Evolutionary conservation across 2,329 filamentous ascomycete genomes (phyloP).

Genomic region (Plectosphaerella plurivora): DNA sequence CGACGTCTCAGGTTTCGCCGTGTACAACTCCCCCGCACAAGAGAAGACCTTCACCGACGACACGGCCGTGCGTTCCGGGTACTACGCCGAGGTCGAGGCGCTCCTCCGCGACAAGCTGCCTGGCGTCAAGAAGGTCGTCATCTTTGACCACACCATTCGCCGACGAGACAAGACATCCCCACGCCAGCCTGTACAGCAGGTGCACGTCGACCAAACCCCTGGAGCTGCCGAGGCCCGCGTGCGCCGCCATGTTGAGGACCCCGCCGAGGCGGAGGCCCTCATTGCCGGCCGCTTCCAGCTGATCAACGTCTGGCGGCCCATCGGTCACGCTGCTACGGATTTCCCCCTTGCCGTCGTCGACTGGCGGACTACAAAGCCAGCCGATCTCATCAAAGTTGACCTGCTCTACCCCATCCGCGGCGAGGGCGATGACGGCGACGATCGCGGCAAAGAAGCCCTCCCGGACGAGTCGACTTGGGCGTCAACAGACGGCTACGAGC

Average conservation of each 20-base stretch:
- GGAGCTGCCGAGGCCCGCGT: constrained; percentile 57
- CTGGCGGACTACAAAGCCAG: constrained; percentile 53
- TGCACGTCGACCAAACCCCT: constrained; percentile 70
- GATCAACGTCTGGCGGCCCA: constrained; percentile 69
- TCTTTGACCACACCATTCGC: constrained; percentile 71
- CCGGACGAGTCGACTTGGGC: constrained; percentile 38
- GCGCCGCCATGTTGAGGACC: constrained; percentile 49
- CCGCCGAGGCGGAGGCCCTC: constrained; percentile 50
- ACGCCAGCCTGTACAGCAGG: constrained; percentile 62
- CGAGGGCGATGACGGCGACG: constrained; percentile 36
- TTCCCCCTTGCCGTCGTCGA: constrained; percentile 62
- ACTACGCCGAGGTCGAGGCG: constrained; percentile 59
- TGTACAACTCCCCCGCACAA: constrained; percentile 45
- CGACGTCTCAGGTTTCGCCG: constrained; percentile 54
- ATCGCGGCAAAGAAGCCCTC: constrained; percentile 53
- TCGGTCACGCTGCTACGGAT: constrained; percentile 56
- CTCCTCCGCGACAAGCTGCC: constrained; percentile 51
- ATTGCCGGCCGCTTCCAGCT: constrained; percentile 58
- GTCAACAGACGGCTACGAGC: constrained; percentile 58
- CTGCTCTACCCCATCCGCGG: constrained; percentile 54
- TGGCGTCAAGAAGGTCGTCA: constrained; percentile 55
- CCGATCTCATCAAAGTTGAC: constrained; percentile 57
- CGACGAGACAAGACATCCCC: constrained; percentile 47
- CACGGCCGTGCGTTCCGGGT: constrained; percentile 44
- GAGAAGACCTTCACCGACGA: constrained; percentile 55